phyloP scores from a whole-genome alignment of 192 early-diverging fungal species.

The Jimgerdemannia flammicorona region DNA sequence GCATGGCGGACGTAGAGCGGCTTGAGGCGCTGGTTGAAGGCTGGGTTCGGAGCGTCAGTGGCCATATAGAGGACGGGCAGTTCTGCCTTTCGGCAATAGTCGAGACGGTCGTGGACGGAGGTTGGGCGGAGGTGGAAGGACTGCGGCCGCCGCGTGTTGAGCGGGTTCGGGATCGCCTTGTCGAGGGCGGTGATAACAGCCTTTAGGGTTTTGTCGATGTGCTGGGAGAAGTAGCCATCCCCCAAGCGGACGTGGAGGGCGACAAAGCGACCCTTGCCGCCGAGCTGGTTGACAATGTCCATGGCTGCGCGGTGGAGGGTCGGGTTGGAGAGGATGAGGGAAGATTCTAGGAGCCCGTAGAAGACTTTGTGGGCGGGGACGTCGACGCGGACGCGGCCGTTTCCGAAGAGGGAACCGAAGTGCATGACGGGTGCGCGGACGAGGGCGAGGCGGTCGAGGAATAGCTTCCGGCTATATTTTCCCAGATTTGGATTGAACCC shows the following conservation, averaged over 20 bases:
- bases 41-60: slow-evolving; percentile 40
- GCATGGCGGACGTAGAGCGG: slow-evolving; percentile 22
- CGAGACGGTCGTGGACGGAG: slow-evolving; percentile 34
- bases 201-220: slow-evolving; percentile 19
- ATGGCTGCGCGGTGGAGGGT: slow-evolving; percentile 16
- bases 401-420: slow-evolving; percentile 38
- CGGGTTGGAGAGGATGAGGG: slow-evolving; percentile 27
- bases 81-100: not conserved
- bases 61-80: slow-evolving; percentile 43
- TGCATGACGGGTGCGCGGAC: slow-evolving; percentile 29
- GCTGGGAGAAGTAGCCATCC: slow-evolving; percentile 32
- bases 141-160: slow-evolving; percentile 2
- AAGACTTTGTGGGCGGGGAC: slow-evolving; percentile 12
- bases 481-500: not conserved
- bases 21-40: slow-evolving; percentile 31
- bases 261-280: slow-evolving; percentile 25
- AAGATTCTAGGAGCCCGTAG: slow-evolving; percentile 10
- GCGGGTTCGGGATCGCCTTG: slow-evolving; percentile 12
- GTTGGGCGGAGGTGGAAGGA: not conserved
- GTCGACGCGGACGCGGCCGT: slow-evolving; percentile 28
- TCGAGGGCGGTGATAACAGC: not conserved
- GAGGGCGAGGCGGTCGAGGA: slow-evolving; percentile 17
- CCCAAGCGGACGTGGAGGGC: slow-evolving; percentile 33
- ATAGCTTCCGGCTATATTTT: slow-evolving; percentile 12
- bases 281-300: slow-evolving; percentile 15